phyloP scores from a whole-genome alignment of 2,329 filamentous ascomycete species.

The Aureobasidium namibiae region DNA sequence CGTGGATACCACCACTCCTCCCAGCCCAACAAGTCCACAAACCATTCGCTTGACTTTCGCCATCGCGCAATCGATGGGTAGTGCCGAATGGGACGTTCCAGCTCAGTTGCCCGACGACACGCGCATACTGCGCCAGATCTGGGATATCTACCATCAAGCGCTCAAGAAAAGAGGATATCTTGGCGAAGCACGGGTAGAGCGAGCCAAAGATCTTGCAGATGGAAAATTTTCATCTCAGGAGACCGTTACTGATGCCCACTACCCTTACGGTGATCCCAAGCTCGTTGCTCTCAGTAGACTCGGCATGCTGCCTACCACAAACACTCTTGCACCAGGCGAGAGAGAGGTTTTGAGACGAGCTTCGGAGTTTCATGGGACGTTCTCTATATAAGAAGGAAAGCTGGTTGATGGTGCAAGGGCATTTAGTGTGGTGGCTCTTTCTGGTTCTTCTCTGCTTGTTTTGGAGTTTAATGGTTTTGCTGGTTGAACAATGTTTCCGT shows the following conservation, averaged over 20 bases:
- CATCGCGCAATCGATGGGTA: neutral
- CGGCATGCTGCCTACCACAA: neutral
- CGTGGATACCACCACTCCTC: neutral
- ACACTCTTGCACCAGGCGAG: neutral
- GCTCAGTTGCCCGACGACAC: neutral
- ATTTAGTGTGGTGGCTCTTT: too few relatives aligned
- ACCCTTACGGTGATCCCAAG: neutral
- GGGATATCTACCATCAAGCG: neutral
- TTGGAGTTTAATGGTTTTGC: too few relatives aligned
- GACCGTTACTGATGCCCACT: neutral
- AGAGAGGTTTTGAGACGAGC: neutral
- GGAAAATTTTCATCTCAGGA: neutral
- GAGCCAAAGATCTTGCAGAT: neutral
- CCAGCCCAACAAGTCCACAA: neutral
- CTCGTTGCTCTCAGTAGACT: neutral
- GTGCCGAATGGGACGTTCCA: too few relatives aligned
- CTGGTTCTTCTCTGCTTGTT: too few relatives aligned
- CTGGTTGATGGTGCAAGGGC: too few relatives aligned
- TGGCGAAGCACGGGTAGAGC: neutral
- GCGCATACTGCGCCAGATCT: neutral
- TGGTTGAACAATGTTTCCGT: too few relatives aligned
- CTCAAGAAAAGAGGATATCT: neutral
- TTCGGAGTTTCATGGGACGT: too few relatives aligned
- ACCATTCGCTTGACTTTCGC: neutral
- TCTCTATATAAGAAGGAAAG: too few relatives aligned